phyloP scores from a whole-genome alignment of 805 yeast genomes.

The Kodamaea hsintzibuensis region DNA sequence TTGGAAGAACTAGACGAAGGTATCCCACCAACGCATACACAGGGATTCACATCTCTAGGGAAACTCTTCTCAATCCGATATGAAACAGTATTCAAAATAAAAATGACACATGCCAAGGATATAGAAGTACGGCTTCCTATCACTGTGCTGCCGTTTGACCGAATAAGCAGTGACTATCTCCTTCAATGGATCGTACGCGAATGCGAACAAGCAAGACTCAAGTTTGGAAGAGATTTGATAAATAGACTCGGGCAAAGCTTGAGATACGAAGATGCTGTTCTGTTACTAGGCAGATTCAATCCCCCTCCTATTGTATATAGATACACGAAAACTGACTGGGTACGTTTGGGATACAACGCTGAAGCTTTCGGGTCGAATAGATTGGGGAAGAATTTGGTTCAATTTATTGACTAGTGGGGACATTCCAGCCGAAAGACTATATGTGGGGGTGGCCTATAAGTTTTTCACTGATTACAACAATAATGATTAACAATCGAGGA shows the following conservation, averaged over 20 bases:
- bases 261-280: conserved; percentile 22
- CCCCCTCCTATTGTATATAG: conserved; percentile 31
- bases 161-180: conserved; percentile 47
- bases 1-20: conserved; percentile 36
- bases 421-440: background rate
- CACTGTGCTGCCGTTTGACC: conserved; percentile 54
- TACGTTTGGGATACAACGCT: conserved; percentile 37
- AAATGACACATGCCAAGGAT: conserved; percentile 49
- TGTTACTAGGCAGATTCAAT: conserved; percentile 21
- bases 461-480: too few relatives aligned
- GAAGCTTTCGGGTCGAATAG: conserved; percentile 29
- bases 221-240: conserved; percentile 34
- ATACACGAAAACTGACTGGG: conserved; percentile 38
- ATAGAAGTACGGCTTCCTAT: conserved; percentile 52
- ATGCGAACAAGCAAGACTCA: conserved; percentile 43
- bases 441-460: too few relatives aligned
- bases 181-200: conserved; percentile 56
- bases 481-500: too few relatives aligned
- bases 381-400: conserved; percentile 18
- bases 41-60: conserved; percentile 52
- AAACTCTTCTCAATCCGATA: conserved; percentile 52
- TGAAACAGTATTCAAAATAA: conserved; percentile 50
- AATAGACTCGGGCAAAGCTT: conserved; percentile 19
- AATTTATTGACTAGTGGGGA: conserved; percentile 25
- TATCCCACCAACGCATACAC: conserved; percentile 46